A percentile compares a stretch with the other conserved stretches of the same genome.
phyloP scores from a whole-genome alignment of 352 stramenopile genomes.

The Phytopythium ostracodes region DNA sequence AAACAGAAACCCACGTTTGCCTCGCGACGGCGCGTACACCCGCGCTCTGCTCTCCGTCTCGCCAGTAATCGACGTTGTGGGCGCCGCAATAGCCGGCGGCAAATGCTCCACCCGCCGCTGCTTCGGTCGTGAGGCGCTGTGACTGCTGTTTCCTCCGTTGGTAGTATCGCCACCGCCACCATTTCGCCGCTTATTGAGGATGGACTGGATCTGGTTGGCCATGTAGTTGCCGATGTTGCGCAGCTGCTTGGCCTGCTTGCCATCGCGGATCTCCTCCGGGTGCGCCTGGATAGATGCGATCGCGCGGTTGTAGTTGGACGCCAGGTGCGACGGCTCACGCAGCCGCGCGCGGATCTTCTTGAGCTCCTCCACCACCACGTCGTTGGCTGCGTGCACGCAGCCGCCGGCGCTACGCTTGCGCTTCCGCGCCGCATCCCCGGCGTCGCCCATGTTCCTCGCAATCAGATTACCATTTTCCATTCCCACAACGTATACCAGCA shows the following conservation, averaged over 20 bases:
- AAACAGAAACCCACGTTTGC: conserved; percentile 46
- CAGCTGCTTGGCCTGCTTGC: conserved; percentile 57
- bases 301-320: conserved; percentile 58
- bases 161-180: background rate
- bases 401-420: conserved; percentile 40
- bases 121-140: background rate
- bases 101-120: conserved; percentile 11
- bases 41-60: conserved; percentile 11
- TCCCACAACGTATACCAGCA: no score
- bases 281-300: conserved; percentile 68
- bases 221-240: conserved; percentile 83
- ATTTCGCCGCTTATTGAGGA: conserved; percentile 42
- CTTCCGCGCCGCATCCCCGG: conserved; percentile 14
- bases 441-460: no score
- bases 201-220: conserved; percentile 78
- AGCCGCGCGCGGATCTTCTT: conserved; percentile 45
- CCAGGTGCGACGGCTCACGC: conserved; percentile 63
- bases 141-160: conserved; percentile 1
- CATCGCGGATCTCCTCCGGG: conserved; percentile 34
- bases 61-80: background rate
- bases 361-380: conserved; percentile 69
- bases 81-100: background rate
- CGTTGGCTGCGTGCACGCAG: conserved; percentile 59
- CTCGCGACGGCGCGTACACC: conserved; percentile 47
- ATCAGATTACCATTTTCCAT: no score